Evolutionary conservation across 2,329 filamentous ascomycete species (phyloP), one percentile per base, ranked within the genome.

Genomic region (Colletotrichum endophyticum): DNA sequence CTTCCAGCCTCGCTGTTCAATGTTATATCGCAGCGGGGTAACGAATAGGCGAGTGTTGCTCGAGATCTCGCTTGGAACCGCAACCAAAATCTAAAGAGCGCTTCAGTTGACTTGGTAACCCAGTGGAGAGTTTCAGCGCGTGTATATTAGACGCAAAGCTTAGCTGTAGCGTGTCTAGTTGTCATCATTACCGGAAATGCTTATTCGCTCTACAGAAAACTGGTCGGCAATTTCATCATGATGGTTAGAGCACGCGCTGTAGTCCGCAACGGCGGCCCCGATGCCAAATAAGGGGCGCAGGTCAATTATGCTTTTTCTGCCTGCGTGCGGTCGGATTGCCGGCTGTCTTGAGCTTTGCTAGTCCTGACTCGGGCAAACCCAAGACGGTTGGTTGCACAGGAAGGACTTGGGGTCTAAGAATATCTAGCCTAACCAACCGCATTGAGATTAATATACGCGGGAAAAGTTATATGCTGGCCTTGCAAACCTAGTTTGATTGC

Each of bases 1-100:
- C 3, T 22, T 49, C 6, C 19, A 49, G 39, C 39, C 19, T 49
- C 19, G 44, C 6, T 49, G 44, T 1, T 49, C 44, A 49, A 12
- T 0, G 5, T 12, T n/a, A 22, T 49, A 1, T 4, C 19, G 6
- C 19, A 0, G 19, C 3, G 3, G 19, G 1, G 3, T n/a, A 12
- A 12, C 6, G 19, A 4, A 49, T 49, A 49, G 44, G 44, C 19
- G 19, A 49, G 5, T 22, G 19, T n/a, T 49, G 19, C 44, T 49
- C 9, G 44, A 22, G 19, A 49, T 22, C 19, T 49, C 19, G 8
- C 11, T n/a, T 11, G 1, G 39, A 0, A 7, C 19, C n/a, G 6
- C 9, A 49, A 4, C 44, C 44, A 49, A 49, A 49, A 19, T 22
- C 44, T 49, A 12, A 49, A n/a, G 3, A 4, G 5, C 19, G 3